Conservation (phyloP, 805 yeast genomes). For the Lachancea kluyveri region DNA sequence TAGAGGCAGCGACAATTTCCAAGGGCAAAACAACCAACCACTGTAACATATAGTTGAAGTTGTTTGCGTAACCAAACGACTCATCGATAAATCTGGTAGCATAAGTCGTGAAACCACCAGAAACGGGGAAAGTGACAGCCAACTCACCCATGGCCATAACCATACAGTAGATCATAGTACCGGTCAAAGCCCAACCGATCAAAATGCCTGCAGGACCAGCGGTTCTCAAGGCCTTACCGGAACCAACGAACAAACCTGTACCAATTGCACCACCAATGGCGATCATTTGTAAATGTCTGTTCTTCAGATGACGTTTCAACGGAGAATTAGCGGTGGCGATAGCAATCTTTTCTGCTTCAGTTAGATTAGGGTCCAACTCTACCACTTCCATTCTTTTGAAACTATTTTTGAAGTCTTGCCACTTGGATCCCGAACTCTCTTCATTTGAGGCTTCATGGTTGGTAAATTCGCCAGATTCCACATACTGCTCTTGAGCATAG, state of each 20-base stretch:
- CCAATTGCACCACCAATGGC: slow-evolving; percentile 72
- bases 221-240: slow-evolving; percentile 53
- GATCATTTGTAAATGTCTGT: slow-evolving; percentile 56
- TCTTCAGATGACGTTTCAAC: slow-evolving; percentile 45
- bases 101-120: slow-evolving; percentile 61
- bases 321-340: slow-evolving; percentile 47
- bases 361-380: slow-evolving; percentile 35
- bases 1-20: slow-evolving; percentile 48
- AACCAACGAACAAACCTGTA: slow-evolving; percentile 70
- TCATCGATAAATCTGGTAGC: slow-evolving; percentile 54
- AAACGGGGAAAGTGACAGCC: slow-evolving; percentile 54
- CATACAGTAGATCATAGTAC: slow-evolving; percentile 50
- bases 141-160: slow-evolving; percentile 59
- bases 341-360: slow-evolving; percentile 41
- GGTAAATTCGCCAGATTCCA: slow-evolving; percentile 2
- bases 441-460: too few species aligned
- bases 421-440: slow-evolving; percentile 20
- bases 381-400: slow-evolving; percentile 36
- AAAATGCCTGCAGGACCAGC: slow-evolving; percentile 65
- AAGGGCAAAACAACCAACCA: slow-evolving; percentile 47
- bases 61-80: slow-evolving; percentile 58
- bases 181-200: slow-evolving; percentile 48
- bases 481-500: slow-evolving; percentile 6
- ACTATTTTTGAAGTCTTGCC: slow-evolving; percentile 44
- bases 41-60: slow-evolving; percentile 50